Evolutionary conservation across 1,284 basidiomycete genomes (phyloP), one percentile per base, ranked within the genome.

Genomic region (Cutaneotrichosporon cavernicola): DNA sequence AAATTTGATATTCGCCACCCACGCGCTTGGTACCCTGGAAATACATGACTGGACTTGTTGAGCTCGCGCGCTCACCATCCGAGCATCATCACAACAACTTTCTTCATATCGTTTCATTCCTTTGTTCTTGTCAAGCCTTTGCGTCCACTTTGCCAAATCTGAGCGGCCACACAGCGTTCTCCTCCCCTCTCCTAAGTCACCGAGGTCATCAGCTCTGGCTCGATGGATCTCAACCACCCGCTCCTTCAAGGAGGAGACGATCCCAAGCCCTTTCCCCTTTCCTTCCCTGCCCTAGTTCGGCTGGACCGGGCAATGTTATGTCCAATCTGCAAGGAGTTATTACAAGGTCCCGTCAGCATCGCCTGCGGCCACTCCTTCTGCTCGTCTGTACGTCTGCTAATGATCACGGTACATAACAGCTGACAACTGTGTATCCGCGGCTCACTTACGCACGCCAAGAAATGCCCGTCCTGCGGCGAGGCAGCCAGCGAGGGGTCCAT

Each of bases 311-410:
- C 74, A 0, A 63, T 77, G 13, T 56, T 73, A 21, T 79, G 78
- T 56, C 70, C 73, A 11, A 78, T 79, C 63, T 79, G 78, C 65
- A 79, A 79, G 64, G 78, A 77, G 59, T 66, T 68, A 10, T 79
- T 73, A 60, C 50, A 47, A 1, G 74, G 66, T 2, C 79, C 79
- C 1, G 79, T 81, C 58, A 72, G 69, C 31, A 76, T 81, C 50
- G 60, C 68, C 5, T 81, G 79, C 61, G 79, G 79, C 16, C 79
- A 81, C 62, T 74, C 73, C 1, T 81, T 81, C 73, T 81, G 79
- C 68, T 81, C 79, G 6, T 66, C 73, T 22, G 79, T 79, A 56
- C 65, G 79, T 70, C 14, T 18, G 9, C 10, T 50, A 5, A 14
- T 10, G 16, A 13, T 13, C 10, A 13, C 22, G 43, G 13, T 13